Evolutionary conservation across 345 rosid genomes (phyloP), one percentile per base, ranked within the genome.

Genomic region (Camelina laxa): DNA sequence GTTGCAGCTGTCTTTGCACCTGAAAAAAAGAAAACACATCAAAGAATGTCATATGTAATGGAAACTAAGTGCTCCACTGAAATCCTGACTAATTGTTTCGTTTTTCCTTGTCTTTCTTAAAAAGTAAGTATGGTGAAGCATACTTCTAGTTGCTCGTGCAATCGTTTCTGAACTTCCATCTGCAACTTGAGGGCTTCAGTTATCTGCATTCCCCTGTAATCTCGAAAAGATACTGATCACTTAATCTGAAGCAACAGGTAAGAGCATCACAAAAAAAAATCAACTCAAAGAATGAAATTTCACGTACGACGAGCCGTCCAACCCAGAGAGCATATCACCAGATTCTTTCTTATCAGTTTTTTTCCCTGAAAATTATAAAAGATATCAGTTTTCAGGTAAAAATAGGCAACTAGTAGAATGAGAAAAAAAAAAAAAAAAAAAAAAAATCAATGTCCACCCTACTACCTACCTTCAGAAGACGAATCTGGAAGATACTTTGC

Each of bases 171-270:
- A 79, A 95, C 97, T 78, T 95, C 99, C 93, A 95, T 92, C 77
- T 95, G 99, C 78, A 95, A 80, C 85, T 95, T 95, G 69, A 95
- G 95, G 35, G 99, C 99, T 87, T 95, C 99, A n/a, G 99, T 92
- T 65, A 95, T 90, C 85, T 95, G 97, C 93, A 89, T 89, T 59
- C 99, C 97, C 62, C 97, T 92, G 96, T 73, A 82, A 80, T 38
- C 7, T 38, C 7, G 51, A 47, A 64, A 82, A 59, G 47, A 67
- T 49, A 54, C 31, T 42, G 38, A 55, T 48, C 55, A 81, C 16
- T 33, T 16, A 73, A 78, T 54, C 47, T 62, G 69, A 65, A 51
- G 36, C 64, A 70, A 24, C 36, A 64, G 48, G 42, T 17, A 22
- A 36, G n/a, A 58, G 75, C 69, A 58, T 61, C 60, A 58, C 41